These are phyloP conservation scores for Russula compacta DNA, from an alignment of 768 basidiomycete genomes.

Conservation along the genomic window DNA sequence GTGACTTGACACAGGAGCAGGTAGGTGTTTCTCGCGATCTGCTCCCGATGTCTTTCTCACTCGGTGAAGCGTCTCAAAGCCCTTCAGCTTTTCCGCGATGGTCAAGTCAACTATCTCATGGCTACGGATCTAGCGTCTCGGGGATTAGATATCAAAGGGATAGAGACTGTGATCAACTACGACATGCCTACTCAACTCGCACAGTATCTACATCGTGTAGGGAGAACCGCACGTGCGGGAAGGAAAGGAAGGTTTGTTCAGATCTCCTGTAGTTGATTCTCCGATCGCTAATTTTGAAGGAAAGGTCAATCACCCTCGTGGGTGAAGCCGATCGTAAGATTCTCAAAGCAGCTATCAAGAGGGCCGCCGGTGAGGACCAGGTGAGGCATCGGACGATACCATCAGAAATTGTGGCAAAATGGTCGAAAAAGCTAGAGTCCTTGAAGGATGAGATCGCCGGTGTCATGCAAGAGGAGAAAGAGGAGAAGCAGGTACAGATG, in stretches of 20 bases:
- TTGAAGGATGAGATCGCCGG: constrained; percentile 71
- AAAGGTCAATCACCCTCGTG: constrained; percentile 86
- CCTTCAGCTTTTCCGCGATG: constrained; percentile 80
- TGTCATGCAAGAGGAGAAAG: constrained; percentile 84
- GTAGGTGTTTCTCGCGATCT: constrained; percentile 32
- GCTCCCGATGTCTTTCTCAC: neutral
- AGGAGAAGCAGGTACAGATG: constrained; percentile 73
- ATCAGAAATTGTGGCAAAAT: constrained; percentile 59
- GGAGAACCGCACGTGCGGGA: constrained; percentile 94
- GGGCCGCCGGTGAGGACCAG: constrained; percentile 65
- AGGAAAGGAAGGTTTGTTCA: constrained; percentile 72
- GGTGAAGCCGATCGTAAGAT: constrained; percentile 95
- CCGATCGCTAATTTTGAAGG: constrained; percentile 9
- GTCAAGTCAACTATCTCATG: constrained; percentile 83
- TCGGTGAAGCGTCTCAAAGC: constrained; percentile 66
- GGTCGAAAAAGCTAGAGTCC: constrained; percentile 56
- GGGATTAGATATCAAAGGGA: constrained; percentile 94
- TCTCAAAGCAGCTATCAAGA: constrained; percentile 92
- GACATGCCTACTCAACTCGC: constrained; percentile 93
- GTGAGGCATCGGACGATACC: constrained; percentile 86
- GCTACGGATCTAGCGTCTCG: constrained; percentile 95
- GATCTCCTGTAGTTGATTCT: neutral
- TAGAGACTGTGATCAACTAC: constrained; percentile 97
- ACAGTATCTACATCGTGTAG: constrained; percentile 95
- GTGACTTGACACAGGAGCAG: constrained; percentile 94